Evolutionary conservation across 2,329 filamentous ascomycete genomes (phyloP), one percentile per base, ranked within the genome.

Genomic region (Chrysosporium queenslandicum): DNA sequence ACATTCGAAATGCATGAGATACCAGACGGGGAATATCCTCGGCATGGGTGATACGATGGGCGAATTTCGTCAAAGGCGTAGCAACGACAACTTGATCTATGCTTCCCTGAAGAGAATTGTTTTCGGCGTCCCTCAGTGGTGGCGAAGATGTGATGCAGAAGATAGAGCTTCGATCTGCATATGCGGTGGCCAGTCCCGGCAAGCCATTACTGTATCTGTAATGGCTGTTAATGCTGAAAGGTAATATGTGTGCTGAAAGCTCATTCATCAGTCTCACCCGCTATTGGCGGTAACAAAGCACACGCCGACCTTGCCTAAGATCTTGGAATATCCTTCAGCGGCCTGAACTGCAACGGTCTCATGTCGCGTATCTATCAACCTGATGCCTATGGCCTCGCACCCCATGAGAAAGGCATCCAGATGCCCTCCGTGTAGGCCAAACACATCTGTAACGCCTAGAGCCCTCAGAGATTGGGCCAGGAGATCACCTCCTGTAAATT

Each of bases 1-100:
- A 66, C 8, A 65, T 64, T 20, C 70, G 60, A 52, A 68, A 67
- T 2, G 71, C 73, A 51, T 71, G 64, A 14, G 69, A 68, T 2
- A 36, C 73, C 63, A n/a, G 75, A 63, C 73, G 60, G 4, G 72
- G 72, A 27, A 71, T 71, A 54, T 76, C 72, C 46, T 70, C 70
- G 0, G 70, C 67, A 40, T 67, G 67, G 0, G 70, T 71, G n/a
- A n/a, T n/a, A n/a, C n/a, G n/a, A n/a, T n/a, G n/a, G n/a, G n/a
- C n/a, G n/a, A n/a, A n/a, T n/a, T n/a, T n/a, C n/a, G 71, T 74
- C 34, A 75, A 55, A 0, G 71, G 70, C 27, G 67, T 68, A 1
- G 71, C 65, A 0, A 70, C 62, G 2, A 74, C 68, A 3, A 74
- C 65, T 53, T 75, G 72, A 55, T 76, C 72, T 53, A 72, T 69